Percentiles rank a stretch among this genome's conserved stretches.
These are phyloP conservation scores for Cucumis cinereus DNA, from an alignment of 306 rosid genomes.

Conservation along the genomic window DNA sequence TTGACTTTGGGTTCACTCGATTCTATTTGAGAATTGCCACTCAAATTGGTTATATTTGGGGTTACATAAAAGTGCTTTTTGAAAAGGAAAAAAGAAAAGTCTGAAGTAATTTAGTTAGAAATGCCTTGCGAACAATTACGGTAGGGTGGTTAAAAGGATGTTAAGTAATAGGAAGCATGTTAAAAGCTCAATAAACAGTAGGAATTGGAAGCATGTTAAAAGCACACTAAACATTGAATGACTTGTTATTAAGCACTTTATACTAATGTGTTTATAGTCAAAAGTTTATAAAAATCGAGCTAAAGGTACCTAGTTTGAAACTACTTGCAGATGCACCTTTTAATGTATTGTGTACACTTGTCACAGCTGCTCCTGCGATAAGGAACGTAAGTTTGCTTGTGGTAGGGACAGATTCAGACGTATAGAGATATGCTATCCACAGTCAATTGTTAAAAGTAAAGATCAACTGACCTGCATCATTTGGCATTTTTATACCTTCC, in stretches of 20 bases:
- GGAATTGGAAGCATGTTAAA: too few species aligned
- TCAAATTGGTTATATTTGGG: background rate
- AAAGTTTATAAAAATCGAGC: background rate
- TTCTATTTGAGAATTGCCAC: background rate
- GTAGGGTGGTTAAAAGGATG: background rate
- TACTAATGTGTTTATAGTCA: background rate
- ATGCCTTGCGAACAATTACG: background rate
- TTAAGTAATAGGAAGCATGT: background rate
- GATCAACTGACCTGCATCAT: background rate
- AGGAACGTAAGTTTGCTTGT: background rate
- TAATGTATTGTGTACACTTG: background rate
- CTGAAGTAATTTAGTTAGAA: background rate
- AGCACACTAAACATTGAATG: too few species aligned
- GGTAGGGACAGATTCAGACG: background rate
- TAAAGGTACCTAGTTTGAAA: background rate
- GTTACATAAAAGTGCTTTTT: background rate
- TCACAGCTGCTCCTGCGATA: slow-evolving; percentile 1
- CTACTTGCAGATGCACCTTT: background rate
- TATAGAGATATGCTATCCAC: background rate
- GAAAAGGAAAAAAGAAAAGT: background rate
- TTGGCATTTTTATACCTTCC: background rate
- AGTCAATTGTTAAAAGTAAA: background rate
- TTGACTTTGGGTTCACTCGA: background rate
- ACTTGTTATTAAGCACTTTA: too few species aligned
- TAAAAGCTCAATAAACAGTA: too few species aligned